A percentile compares a stretch with the other conserved stretches of the same genome.
Evolutionary conservation across 2,329 filamentous ascomycete genomes (phyloP).

Genomic region (Beauveria brongniartii): DNA sequence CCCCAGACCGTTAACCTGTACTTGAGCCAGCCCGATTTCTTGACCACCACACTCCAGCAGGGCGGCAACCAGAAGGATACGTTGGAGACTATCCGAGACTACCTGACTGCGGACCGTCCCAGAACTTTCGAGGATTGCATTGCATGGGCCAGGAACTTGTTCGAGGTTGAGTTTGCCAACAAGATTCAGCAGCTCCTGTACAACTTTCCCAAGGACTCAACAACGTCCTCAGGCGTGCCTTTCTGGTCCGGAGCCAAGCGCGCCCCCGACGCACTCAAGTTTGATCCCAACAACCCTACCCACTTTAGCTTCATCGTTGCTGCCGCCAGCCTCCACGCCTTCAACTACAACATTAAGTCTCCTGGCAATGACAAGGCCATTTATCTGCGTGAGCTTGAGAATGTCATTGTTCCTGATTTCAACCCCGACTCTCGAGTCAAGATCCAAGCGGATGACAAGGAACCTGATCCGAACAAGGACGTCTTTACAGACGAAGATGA

Average conservation of each 20-base stretch:
- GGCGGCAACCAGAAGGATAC: constrained; percentile 93
- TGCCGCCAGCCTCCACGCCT: constrained; percentile 86
- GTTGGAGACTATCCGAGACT: constrained; percentile 82
- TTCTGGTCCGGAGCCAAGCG: constrained; percentile 99
- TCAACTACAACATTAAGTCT: constrained; percentile 96
- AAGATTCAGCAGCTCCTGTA: constrained; percentile 90
- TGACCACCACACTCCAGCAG: constrained; percentile 81
- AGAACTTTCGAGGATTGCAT: constrained; percentile 93
- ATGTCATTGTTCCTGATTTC: constrained; percentile 95
- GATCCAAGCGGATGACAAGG: constrained; percentile 93
- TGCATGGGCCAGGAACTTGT: constrained; percentile 85
- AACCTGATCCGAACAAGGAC: constrained; percentile 81
- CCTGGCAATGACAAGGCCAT: constrained; percentile 59
- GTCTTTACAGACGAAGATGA: constrained; percentile 67
- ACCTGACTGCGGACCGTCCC: constrained; percentile 84
- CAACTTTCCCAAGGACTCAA: constrained; percentile 94
- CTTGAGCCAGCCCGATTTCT: constrained; percentile 82
- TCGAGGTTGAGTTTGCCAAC: constrained; percentile 96
- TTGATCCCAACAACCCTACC: constrained; percentile 74
- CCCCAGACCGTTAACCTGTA: constrained; percentile 93
- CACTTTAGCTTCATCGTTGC: constrained; percentile 85
- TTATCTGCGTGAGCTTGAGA: constrained; percentile 73
- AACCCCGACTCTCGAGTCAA: constrained; percentile 82
- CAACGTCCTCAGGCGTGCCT: constrained; percentile 75
- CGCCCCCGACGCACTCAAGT: constrained; percentile 84